Conservation (phyloP, 805 yeast species). For the Starmerella tilneyi region DNA sequence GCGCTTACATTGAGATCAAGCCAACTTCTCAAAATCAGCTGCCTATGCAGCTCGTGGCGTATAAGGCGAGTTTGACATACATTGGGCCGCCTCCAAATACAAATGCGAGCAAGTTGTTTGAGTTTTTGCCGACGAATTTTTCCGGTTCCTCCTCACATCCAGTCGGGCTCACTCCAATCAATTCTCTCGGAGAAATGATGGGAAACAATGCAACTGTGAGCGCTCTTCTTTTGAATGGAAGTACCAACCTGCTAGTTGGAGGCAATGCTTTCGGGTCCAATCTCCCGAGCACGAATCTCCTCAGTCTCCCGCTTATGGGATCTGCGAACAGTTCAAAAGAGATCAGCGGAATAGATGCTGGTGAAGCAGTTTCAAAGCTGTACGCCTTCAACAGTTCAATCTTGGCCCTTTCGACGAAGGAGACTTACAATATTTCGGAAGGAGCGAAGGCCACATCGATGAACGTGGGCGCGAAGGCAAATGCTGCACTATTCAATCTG, state of each 20-base stretch:
- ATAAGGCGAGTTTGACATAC: conserved; percentile 43
- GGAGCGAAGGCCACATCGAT: conserved; percentile 6
- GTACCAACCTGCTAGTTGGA: conserved; percentile 35
- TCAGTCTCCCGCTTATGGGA: not conserved
- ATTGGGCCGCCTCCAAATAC: conserved; percentile 34
- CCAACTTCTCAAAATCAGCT: conserved; percentile 24
- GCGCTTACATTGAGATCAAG: conserved; percentile 34
- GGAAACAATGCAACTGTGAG: conserved; percentile 37
- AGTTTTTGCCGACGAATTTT: conserved; percentile 65
- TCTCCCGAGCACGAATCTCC: conserved; percentile 7
- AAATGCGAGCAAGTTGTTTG: conserved; percentile 44
- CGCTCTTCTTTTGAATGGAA: conserved; percentile 29
- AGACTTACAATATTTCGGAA: not conserved
- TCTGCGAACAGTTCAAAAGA: not conserved
- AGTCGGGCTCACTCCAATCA: conserved; percentile 43
- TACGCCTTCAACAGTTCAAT: conserved; percentile 40
- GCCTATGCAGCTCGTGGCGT: conserved; percentile 56
- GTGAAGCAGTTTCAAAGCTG: conserved; percentile 35
- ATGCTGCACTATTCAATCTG: conserved; percentile 20
- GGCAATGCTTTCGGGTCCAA: conserved; percentile 37
- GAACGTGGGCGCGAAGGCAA: conserved; percentile 19
- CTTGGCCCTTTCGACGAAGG: conserved; percentile 18
- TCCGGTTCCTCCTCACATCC: conserved; percentile 30
- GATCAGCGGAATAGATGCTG: conserved; percentile 6
- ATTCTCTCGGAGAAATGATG: conserved; percentile 31